A percentile compares a stretch with the other conserved stretches of the same genome.
Evolutionary conservation across 108 stramenopile genomes (phyloP).

Genomic region (Craspedostauros australis): DNA sequence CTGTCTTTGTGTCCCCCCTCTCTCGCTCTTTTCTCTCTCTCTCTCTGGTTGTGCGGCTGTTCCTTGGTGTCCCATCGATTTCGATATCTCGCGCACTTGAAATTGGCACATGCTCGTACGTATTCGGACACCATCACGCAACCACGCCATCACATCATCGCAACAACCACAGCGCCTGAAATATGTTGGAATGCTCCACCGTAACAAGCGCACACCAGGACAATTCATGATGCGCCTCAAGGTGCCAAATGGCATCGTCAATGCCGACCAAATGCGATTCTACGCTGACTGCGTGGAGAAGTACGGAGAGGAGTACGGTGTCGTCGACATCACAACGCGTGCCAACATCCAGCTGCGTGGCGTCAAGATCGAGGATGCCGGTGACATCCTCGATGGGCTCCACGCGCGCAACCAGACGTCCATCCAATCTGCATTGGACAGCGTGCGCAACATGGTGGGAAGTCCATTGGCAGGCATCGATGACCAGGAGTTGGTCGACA

Average conservation of each 20-base stretch:
- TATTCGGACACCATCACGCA: no score
- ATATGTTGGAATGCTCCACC: constrained; percentile 90
- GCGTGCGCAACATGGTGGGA: constrained; percentile 91
- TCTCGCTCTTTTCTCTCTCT: no score
- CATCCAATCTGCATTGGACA: constrained; percentile 88
- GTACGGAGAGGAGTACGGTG: constrained; percentile 78
- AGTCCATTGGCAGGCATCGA: constrained; percentile 90
- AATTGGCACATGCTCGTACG: no score
- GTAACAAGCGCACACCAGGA: constrained; percentile 89
- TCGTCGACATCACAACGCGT: constrained; percentile 91
- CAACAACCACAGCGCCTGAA: constrained; percentile 68
- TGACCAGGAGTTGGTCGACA: constrained; percentile 86
- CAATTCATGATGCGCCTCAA: constrained; percentile 93
- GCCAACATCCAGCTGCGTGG: constrained; percentile 91
- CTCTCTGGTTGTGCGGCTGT: no score
- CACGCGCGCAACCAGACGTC: constrained; percentile 82
- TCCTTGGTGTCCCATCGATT: no score
- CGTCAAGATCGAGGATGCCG: constrained; percentile 84
- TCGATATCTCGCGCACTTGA: no score
- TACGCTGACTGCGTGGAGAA: constrained; percentile 75
- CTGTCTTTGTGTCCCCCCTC: no score
- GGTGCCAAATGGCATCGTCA: constrained; percentile 93
- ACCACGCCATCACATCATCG: constrained; percentile 19
- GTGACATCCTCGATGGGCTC: constrained; percentile 80
- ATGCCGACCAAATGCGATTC: constrained; percentile 83